Conservation (phyloP, 805 yeast genomes). For the Ogataea corticis region DNA sequence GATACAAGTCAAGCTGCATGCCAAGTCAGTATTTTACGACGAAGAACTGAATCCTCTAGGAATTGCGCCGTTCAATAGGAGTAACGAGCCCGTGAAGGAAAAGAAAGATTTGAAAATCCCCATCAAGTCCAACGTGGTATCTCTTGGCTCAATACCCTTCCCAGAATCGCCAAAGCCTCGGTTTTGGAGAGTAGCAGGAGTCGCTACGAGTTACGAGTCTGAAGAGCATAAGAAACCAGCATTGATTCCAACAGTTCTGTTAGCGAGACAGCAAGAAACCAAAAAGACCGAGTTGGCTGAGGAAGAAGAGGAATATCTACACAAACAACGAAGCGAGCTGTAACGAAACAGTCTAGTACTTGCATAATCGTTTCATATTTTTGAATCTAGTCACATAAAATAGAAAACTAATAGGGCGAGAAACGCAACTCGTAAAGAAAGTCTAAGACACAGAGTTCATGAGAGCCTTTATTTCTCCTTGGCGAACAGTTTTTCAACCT, state of each 20-base stretch:
- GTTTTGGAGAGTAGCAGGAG: slow-evolving; percentile 42
- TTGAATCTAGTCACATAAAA: slow-evolving; percentile 6
- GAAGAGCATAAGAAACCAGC: slow-evolving; percentile 15
- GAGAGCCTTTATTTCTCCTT: slow-evolving; percentile 27
- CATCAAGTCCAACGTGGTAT: slow-evolving; percentile 9
- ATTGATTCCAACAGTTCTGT: slow-evolving; percentile 23
- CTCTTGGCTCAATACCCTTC: slow-evolving; percentile 19
- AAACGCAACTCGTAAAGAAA: slow-evolving; percentile 4
- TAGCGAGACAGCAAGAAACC: slow-evolving; percentile 8
- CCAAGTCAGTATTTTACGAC: slow-evolving; percentile 57
- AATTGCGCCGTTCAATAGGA: slow-evolving; percentile 42
- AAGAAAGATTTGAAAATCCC: slow-evolving; percentile 18
- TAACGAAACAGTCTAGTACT: slow-evolving; percentile 2
- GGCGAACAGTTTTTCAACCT: slow-evolving; percentile 80
- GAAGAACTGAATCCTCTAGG: slow-evolving; percentile 69
- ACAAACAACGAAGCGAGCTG: not conserved
- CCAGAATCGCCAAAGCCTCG: slow-evolving; percentile 47
- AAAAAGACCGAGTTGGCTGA: slow-evolving; percentile 10
- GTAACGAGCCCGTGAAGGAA: slow-evolving; percentile 35
- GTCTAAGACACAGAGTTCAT: slow-evolving; percentile 7
- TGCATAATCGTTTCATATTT: slow-evolving; percentile 11
- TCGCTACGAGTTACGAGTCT: slow-evolving; percentile 13
- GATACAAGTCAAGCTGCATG: slow-evolving; percentile 39
- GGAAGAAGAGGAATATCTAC: slow-evolving; percentile 22
- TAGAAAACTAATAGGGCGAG: slow-evolving; percentile 5